Evolutionary conservation across 257 asterid genomes (phyloP).

Genomic region (Linderniella brevidens): DNA sequence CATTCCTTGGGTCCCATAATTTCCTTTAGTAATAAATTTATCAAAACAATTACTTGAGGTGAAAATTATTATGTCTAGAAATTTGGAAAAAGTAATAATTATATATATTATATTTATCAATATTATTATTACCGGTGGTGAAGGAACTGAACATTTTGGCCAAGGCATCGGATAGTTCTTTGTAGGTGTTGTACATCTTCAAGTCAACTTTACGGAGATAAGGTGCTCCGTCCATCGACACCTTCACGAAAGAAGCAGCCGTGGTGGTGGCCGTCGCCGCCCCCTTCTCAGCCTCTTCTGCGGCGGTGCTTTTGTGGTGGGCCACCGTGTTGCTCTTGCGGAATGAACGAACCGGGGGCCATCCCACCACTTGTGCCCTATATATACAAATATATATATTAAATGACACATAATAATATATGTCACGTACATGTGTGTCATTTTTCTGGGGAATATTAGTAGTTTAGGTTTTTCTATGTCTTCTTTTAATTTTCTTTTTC

Average conservation of each 20-base stretch:
- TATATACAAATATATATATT: background rate
- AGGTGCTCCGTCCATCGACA: constrained; percentile 45
- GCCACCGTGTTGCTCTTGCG: constrained; percentile 54
- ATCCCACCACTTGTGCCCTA: constrained; percentile 90
- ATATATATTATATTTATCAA: too few relatives aligned
- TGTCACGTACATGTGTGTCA: background rate
- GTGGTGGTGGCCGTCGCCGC: constrained; percentile 11
- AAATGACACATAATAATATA: too few relatives aligned
- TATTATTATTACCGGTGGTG: constrained; percentile 20
- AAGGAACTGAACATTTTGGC: constrained; percentile 52
- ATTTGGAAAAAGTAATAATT: too few relatives aligned
- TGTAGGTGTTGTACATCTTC: constrained; percentile 26
- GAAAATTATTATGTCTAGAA: too few relatives aligned
- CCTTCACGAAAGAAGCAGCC: constrained; percentile 25
- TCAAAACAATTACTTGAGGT: too few relatives aligned
- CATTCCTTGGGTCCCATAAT: constrained; percentile 36
- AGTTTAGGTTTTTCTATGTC: too few relatives aligned
- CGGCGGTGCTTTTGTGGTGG: constrained; percentile 15
- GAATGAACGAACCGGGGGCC: constrained; percentile 83
- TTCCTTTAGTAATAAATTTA: constrained; percentile 9
- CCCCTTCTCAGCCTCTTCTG: constrained; percentile 18
- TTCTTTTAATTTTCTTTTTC: too few relatives aligned
- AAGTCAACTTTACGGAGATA: constrained; percentile 37
- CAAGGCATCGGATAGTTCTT: constrained; percentile 27
- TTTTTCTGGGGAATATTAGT: too few relatives aligned